These are phyloP conservation scores for Prunus mira DNA, from an alignment of 306 rosid species.

Conservation along the genomic window DNA sequence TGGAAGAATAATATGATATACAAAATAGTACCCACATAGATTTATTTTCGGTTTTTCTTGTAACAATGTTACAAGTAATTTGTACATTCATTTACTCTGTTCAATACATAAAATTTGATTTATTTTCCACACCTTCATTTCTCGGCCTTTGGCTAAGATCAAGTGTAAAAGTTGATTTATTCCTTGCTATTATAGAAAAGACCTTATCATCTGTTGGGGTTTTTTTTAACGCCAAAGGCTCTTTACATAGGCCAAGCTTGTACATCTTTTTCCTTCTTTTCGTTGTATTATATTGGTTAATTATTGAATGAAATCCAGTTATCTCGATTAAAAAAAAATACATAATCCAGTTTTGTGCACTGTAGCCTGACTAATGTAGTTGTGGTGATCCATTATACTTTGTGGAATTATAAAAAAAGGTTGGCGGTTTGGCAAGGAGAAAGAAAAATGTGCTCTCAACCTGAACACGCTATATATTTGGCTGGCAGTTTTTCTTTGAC, in stretches of 20 bases:
- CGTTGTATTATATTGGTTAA: no score
- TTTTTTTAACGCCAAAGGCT: no score
- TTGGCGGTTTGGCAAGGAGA: not conserved
- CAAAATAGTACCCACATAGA: not conserved
- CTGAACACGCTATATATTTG: not conserved
- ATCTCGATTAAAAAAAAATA: no score
- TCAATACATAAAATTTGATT: not conserved
- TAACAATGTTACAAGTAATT: not conserved
- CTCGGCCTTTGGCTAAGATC: not conserved
- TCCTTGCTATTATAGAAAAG: not conserved
- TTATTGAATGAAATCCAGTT: no score
- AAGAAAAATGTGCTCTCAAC: not conserved
- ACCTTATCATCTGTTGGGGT: no score
- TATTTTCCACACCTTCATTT: not conserved
- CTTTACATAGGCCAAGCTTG: no score
- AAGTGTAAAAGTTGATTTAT: not conserved
- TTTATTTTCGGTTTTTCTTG: not conserved
- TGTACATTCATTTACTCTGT: slow-evolving; percentile 3
- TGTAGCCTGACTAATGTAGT: not conserved
- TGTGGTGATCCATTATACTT: not conserved
- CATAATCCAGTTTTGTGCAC: not conserved
- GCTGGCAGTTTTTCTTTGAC: slow-evolving; percentile 6
- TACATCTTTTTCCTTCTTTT: no score
- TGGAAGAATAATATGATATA: not conserved
- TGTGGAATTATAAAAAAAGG: not conserved